phyloP scores from a whole-genome alignment of 352 stramenopile species.

The Phytophthora palmivora region DNA sequence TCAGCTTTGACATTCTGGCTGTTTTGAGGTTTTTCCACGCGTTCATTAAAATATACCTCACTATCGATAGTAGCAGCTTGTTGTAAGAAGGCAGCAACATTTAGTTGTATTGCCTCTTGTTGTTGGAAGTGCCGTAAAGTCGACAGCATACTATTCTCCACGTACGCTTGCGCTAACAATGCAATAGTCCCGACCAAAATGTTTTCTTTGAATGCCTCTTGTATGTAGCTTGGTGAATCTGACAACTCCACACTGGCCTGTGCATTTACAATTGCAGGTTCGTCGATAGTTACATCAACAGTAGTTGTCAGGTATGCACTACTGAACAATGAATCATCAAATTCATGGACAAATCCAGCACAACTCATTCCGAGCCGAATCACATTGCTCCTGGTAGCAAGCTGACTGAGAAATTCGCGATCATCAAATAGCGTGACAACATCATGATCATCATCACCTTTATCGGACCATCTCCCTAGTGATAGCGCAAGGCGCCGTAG shows the following conservation, averaged over 20 bases:
- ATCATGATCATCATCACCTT: slow-evolving; percentile 6
- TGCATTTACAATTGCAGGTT: slow-evolving; percentile 4
- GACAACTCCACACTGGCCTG: slow-evolving; percentile 8
- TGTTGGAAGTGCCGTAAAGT: slow-evolving; percentile 54
- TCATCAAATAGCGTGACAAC: slow-evolving; percentile 38
- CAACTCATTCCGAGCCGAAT: slow-evolving; percentile 38
- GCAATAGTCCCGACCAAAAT: slow-evolving; percentile 42
- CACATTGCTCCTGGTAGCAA: slow-evolving; percentile 42
- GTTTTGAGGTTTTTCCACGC: slow-evolving; percentile 39
- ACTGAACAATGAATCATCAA: slow-evolving; percentile 1
- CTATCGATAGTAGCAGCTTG: slow-evolving; percentile 20
- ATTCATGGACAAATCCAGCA: background rate
- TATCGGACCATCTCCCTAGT: slow-evolving; percentile 4
- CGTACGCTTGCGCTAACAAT: slow-evolving; percentile 56
- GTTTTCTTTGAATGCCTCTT: slow-evolving; percentile 32
- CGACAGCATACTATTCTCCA: slow-evolving; percentile 44
- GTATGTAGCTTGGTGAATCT: slow-evolving; percentile 23
- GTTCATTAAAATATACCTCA: slow-evolving; percentile 28
- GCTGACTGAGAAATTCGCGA: slow-evolving; percentile 37
- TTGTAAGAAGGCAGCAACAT: slow-evolving; percentile 46
- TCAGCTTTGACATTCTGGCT: slow-evolving; percentile 49
- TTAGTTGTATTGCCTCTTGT: slow-evolving; percentile 49
- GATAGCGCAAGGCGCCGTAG: slow-evolving; percentile 26
- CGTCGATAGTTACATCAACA: slow-evolving; percentile 6
- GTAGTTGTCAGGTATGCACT: background rate